phyloP scores from a whole-genome alignment of 2,329 filamentous ascomycete genomes.

The Fusarium sp. region DNA sequence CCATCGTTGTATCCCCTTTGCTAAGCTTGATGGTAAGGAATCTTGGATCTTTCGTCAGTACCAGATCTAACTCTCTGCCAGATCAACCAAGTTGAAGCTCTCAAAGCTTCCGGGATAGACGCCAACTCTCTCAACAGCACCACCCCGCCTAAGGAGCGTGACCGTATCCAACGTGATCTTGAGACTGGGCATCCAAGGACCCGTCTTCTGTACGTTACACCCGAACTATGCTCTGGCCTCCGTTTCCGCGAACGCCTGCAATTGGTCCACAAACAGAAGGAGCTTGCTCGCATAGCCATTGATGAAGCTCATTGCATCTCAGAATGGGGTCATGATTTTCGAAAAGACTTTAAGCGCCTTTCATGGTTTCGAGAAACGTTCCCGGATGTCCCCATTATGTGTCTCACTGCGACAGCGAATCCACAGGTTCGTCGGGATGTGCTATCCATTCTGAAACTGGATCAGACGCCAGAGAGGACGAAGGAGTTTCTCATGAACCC shows the following conservation, averaged over 20 bases:
- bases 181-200: conserved; percentile 88
- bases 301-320: conserved; percentile 98
- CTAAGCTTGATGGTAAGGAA: conserved; percentile 84
- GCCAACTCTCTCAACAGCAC: conserved; percentile 91
- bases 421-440: conserved; percentile 85
- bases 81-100: conserved; percentile 91
- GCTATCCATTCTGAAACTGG: conserved; percentile 77
- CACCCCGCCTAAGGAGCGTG: conserved; percentile 73
- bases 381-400: conserved; percentile 89
- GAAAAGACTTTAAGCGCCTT: conserved; percentile 89
- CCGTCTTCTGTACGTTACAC: conserved; percentile 91
- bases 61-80: conserved; percentile 50
- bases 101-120: conserved; percentile 79
- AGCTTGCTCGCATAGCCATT: conserved; percentile 88
- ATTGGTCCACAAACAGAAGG: conserved; percentile 81
- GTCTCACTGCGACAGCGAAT: conserved; percentile 92
- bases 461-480: conserved; percentile 68
- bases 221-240: conserved; percentile 84
- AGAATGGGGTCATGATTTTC: conserved; percentile 98
- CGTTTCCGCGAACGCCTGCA: conserved; percentile 81
- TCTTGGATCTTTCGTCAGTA: conserved; percentile 27
- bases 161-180: conserved; percentile 81
- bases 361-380: conserved; percentile 87
- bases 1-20: conserved; percentile 89
- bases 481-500: conserved; percentile 87